phyloP scores from a whole-genome alignment of 176 grass and related monocot species.

The Olyra latifolia region DNA sequence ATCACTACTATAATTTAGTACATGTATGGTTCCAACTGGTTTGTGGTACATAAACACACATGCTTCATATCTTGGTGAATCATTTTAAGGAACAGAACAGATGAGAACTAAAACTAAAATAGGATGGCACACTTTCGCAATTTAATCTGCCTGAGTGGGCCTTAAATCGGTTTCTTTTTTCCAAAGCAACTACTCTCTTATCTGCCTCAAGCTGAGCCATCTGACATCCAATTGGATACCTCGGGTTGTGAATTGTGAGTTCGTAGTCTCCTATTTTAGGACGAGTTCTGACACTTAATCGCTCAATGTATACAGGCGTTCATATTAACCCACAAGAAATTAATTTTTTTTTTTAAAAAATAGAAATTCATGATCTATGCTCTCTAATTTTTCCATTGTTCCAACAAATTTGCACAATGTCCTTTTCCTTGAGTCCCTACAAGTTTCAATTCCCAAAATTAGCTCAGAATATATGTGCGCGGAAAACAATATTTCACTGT shows the following conservation, averaged over 20 bases:
- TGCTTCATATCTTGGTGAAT: background rate
- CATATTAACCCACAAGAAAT: background rate
- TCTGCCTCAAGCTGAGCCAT: background rate
- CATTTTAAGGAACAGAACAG: background rate
- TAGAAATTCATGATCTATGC: conserved; percentile 8
- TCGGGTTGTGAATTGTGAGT: background rate
- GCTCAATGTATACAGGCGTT: background rate
- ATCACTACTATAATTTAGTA: background rate
- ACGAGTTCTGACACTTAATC: background rate
- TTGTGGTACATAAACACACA: background rate
- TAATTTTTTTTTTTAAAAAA: background rate
- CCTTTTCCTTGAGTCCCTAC: background rate
- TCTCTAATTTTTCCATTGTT: background rate
- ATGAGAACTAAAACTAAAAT: background rate
- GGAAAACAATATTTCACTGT: conserved; percentile 9
- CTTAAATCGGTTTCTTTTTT: background rate
- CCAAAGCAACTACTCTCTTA: background rate
- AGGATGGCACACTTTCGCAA: background rate
- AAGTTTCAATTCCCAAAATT: conserved; percentile 11
- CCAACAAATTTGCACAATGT: background rate
- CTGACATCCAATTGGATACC: background rate
- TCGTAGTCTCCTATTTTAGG: conserved; percentile 15
- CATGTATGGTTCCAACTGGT: background rate
- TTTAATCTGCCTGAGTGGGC: conserved; percentile 4
- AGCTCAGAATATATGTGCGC: conserved; percentile 11